phyloP scores from a whole-genome alignment of 2,329 filamentous ascomycete species.

The Ceratocystis alfenasii region DNA sequence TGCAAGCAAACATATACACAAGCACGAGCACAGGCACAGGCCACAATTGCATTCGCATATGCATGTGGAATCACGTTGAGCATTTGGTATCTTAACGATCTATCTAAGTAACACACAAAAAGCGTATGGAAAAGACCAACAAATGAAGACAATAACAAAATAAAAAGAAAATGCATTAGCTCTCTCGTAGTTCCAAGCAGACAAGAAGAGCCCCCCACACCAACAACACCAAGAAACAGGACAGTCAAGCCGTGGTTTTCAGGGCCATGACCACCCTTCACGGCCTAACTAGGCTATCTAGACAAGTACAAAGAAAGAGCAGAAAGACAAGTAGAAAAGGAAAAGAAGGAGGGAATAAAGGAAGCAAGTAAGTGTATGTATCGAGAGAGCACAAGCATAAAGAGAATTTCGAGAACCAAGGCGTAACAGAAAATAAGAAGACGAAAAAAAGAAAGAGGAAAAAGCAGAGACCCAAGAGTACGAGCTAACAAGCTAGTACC shows the following conservation, averaged over 20 bases:
- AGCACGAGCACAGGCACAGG: too few species aligned
- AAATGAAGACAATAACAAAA: not conserved
- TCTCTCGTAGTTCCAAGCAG: too few species aligned
- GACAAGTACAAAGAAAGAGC: not conserved
- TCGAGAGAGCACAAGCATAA: not conserved
- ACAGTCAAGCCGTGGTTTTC: not conserved
- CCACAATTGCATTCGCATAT: not conserved
- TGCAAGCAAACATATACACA: too few species aligned
- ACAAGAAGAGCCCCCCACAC: too few species aligned
- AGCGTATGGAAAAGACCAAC: not conserved
- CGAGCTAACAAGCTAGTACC: not conserved
- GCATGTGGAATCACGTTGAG: not conserved
- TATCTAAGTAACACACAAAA: not conserved
- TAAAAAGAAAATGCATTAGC: not conserved
- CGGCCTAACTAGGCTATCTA: not conserved
- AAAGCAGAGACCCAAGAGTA: not conserved
- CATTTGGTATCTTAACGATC: not conserved
- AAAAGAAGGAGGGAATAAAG: not conserved
- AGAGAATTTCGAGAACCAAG: constrained; percentile 13
- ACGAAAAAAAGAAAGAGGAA: not conserved
- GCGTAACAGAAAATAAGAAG: not conserved
- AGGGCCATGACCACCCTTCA: not conserved
- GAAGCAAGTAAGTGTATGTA: not conserved
- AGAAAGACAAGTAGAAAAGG: too few species aligned
- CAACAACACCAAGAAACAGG: not conserved